Evolutionary conservation across 1,284 basidiomycete genomes (phyloP).

Genomic region (Apiotrichum veenhuisii): DNA sequence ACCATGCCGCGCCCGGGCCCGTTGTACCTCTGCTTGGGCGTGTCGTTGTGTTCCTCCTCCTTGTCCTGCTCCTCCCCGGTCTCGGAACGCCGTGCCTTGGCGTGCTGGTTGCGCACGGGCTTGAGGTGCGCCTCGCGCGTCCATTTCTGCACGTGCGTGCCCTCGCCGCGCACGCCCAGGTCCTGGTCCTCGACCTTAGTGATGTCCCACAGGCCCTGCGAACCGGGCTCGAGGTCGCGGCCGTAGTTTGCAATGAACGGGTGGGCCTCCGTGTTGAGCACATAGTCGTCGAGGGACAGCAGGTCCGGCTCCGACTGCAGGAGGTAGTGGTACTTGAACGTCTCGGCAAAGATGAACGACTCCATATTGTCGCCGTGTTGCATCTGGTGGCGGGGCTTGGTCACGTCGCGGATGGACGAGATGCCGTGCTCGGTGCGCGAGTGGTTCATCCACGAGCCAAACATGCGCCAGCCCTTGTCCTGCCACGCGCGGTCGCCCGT

Average conservation of each 20-base stretch:
- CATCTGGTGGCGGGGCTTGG: conserved; percentile 29
- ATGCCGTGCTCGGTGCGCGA: conserved; percentile 48
- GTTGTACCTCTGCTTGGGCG: too few species aligned
- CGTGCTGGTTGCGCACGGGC: neutral
- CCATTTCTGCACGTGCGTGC: conserved; percentile 48
- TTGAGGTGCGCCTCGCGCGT: conserved; percentile 19
- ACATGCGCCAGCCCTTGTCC: conserved; percentile 60
- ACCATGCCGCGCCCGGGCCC: too few species aligned
- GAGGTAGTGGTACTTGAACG: conserved; percentile 54
- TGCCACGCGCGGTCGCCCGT: conserved; percentile 58
- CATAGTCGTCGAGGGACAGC: conserved; percentile 57
- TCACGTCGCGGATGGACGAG: conserved; percentile 51
- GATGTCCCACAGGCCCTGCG: conserved; percentile 34
- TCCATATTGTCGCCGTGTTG: conserved; percentile 50
- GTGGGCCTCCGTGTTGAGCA: conserved; percentile 55
- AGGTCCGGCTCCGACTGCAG: conserved; percentile 54
- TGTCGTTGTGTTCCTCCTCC: neutral
- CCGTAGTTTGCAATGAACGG: conserved; percentile 41
- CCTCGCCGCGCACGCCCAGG: conserved; percentile 40
- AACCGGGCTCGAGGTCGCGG: conserved; percentile 30
- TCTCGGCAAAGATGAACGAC: conserved; percentile 57
- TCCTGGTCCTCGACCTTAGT: conserved; percentile 12
- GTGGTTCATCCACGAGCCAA: conserved; percentile 55
- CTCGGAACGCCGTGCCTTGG: too few species aligned
- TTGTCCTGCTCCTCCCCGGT: neutral